Conservation (phyloP, 176 grass and related monocot genomes). For the Pontederia paniculata region DNA sequence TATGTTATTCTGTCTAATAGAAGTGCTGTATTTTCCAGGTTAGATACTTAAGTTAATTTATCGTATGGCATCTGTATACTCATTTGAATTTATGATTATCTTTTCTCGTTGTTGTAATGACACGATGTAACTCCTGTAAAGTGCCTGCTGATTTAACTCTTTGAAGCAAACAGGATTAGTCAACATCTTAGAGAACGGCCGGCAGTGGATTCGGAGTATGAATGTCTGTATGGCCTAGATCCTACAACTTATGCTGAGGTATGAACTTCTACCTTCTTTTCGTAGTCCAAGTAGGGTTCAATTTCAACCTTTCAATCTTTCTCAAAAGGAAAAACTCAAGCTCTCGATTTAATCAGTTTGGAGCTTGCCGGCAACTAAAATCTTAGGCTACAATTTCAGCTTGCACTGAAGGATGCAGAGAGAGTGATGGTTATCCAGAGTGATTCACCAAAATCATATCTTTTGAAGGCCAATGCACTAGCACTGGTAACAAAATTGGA, state of each 20-base stretch:
- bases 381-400: slow-evolving; percentile 37
- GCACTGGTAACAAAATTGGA: slow-evolving; percentile 48
- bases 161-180: slow-evolving; percentile 51
- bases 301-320: not conserved
- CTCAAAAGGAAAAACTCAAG: not conserved
- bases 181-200: slow-evolving; percentile 64
- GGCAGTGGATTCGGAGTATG: slow-evolving; percentile 74
- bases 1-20: too few species aligned
- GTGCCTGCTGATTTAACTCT: slow-evolving; percentile 12
- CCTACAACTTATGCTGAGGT: slow-evolving; percentile 96
- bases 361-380: slow-evolving; percentile 3
- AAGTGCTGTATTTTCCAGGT: too few species aligned
- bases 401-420: slow-evolving; percentile 88
- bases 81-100: slow-evolving; percentile 11
- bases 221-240: slow-evolving; percentile 87
- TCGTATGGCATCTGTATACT: not conserved
- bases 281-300: not conserved
- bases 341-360: not conserved
- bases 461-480: slow-evolving; percentile 82
- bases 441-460: slow-evolving; percentile 57
- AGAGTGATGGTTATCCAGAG: slow-evolving; percentile 42
- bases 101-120: not conserved
- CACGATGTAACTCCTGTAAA: not conserved
- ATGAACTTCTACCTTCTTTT: not conserved
- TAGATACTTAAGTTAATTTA: too few species aligned